Evolutionary conservation across 2,329 filamentous ascomycete species (phyloP), one percentile per base, ranked within the genome.

Genomic region (Penicillium hordei): DNA sequence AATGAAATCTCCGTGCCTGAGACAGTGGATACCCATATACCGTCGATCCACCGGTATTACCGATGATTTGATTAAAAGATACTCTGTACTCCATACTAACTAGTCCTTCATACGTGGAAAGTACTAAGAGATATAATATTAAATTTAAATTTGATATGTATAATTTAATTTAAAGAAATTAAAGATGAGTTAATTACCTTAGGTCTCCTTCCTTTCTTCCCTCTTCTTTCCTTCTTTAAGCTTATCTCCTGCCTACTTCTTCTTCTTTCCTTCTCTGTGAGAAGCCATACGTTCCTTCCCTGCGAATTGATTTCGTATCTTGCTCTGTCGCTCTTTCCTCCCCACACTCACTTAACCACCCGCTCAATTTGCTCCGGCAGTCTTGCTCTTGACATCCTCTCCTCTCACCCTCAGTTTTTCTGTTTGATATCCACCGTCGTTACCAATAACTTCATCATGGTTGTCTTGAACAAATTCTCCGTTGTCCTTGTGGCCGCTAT

Each of bases 261-360:
- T 29, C 45, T 33, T 33, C 31, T 33, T 33, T 33, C 31, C 31
- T 56, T 55, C 52, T 53, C 54, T 55, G 52, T 53, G 53, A 61
- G 55, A 62, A 48, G 38, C 45, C 50, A 44, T 55, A 53, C 59
- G 42, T 60, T 60, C 59, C 50, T 61, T 61, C 62, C 60, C 42
- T 62, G 70, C 72, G 73, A 72, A 73, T 75, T 65, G 73, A 75
- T 63, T 75, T 75, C 70, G 72, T 67, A 58, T 39, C 40, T 39
- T 55, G 50, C 48, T 60, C 40, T 19, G 34, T 42, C 54, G 21
- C 34, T 45, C 57, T 59, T 59, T 53, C 39, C 46, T 53, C 39
- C 46, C 34, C 53, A 46, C 48, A 34, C 27, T 44, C 44, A 12
- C 31, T 38, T 27, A 42, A 45, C 40, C 25, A 17, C n/a, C 31